phyloP scores from a whole-genome alignment of 306 rosid species.

The Gynostemma pentaphyllum region DNA sequence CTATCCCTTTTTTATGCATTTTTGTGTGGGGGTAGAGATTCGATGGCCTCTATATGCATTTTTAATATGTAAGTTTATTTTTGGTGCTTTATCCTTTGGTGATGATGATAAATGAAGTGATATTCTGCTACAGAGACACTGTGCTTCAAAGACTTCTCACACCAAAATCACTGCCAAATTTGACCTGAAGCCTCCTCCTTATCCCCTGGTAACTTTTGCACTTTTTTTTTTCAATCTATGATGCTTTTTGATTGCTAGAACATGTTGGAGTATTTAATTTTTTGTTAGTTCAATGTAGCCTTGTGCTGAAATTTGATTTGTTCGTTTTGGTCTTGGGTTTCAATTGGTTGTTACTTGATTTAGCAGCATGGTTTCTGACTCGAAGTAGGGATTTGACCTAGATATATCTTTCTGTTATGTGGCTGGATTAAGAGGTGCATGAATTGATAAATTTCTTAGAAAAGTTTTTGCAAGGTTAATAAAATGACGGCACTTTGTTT shows the following conservation, averaged over 20 bases:
- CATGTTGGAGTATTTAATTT: neutral
- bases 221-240: neutral
- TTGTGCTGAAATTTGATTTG: neutral
- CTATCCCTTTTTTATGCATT: too few relatives aligned
- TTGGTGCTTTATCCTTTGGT: too few relatives aligned
- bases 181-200: conserved; percentile 83
- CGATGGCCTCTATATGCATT: too few relatives aligned
- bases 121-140: conserved; percentile 24
- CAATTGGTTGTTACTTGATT: neutral
- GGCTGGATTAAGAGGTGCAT: neutral
- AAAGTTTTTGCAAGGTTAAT: neutral
- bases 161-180: conserved; percentile 36
- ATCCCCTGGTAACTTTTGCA: conserved; percentile 45
- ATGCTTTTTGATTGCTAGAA: neutral
- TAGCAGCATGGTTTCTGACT: neutral
- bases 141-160: conserved; percentile 22
- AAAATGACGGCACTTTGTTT: too few relatives aligned
- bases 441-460: neutral
- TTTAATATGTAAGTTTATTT: too few relatives aligned
- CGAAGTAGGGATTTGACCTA: neutral
- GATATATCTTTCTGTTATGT: neutral
- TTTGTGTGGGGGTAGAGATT: too few relatives aligned
- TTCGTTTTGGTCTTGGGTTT: neutral
- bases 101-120: too few relatives aligned
- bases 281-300: neutral